Evolutionary conservation across 176 grass and related monocot species (phyloP).

Genomic region (Paspalum vaginatum): DNA sequence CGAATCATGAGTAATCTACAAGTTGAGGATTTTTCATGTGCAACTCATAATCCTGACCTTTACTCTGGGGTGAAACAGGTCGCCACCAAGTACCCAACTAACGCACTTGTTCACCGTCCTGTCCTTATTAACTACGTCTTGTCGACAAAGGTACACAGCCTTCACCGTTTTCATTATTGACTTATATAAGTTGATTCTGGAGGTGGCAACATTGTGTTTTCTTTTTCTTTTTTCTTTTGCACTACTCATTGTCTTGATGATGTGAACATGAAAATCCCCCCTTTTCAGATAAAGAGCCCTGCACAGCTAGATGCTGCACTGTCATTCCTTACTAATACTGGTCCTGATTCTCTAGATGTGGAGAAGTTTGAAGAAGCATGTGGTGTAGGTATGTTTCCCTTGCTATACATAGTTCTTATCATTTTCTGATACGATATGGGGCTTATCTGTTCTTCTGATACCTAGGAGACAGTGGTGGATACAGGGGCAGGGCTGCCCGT

Average conservation of each 20-base stretch:
- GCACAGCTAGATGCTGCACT: slow-evolving; percentile 86
- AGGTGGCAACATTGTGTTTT: background rate
- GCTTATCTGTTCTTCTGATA: background rate
- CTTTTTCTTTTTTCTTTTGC: slow-evolving; percentile 8
- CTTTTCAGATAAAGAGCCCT: slow-evolving; percentile 82
- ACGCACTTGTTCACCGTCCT: slow-evolving; percentile 85
- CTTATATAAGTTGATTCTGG: background rate
- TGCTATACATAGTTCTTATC: background rate
- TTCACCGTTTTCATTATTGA: background rate
- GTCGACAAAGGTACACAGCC: slow-evolving; percentile 58
- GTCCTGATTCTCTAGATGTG: slow-evolving; percentile 68
- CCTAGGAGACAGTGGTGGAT: background rate
- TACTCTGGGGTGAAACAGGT: slow-evolving; percentile 59
- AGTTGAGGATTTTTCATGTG: background rate
- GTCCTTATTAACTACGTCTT: slow-evolving; percentile 69
- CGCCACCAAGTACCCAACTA: slow-evolving; percentile 83
- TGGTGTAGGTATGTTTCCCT: slow-evolving; percentile 73
- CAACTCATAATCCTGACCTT: slow-evolving; percentile 11
- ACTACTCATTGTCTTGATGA: slow-evolving; percentile 5
- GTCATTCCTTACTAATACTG: slow-evolving; percentile 66
- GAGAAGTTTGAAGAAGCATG: slow-evolving; percentile 87
- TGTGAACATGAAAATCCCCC: slow-evolving; percentile 7
- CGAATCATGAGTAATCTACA: background rate
- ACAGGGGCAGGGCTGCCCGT: too few species aligned
- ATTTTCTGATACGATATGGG: background rate